Base-by-base conservation (phyloP, 345 rosid species). In the Eutrema japonicum region DNA sequence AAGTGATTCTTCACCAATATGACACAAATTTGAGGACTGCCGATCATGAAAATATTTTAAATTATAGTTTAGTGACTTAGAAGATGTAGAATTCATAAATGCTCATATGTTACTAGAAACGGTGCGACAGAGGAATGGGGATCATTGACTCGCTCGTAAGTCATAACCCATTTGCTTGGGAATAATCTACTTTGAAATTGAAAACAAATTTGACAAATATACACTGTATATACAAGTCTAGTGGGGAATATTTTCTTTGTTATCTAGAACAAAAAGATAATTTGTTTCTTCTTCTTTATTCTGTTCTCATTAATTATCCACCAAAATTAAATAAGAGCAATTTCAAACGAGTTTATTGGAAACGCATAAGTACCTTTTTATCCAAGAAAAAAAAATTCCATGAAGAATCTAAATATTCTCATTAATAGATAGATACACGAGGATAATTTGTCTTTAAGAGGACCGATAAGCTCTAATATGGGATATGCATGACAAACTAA, bases 281-380 rank as follows among this genome's bases (percentile, higher is more conserved):
- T 33, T 56, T 69, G 56, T 57, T 69, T 45, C 7, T 42, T 68
- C 62, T 68, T 56, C 65, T 69, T 56, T 69, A 68, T 69, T 69
- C 65, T 35, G 16, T 58, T 48, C 50, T 48, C 41, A 11, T 51
- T 38, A 38, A 58, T 58, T 13, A 18, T 37, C 27, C 42, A 32
- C 64, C 22, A 56, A 41, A 5, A 11, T 22, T 8, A 12, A 13
- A 16, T 22, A 70, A 57, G 37, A 45, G n/a, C 45, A 3, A 29
- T 11, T 5, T 33, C 38, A 68, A 43, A 55, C 45, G 45, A 43
- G 12, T 67, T 30, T 53, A 6, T 40, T 66, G 40, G 27, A 66
- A 66, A 66, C 30, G 32, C 43, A 68, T 29, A 68, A 54, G 14
- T 67, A 10, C 4, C 11, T n/a, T 26, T 43, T 69, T 46, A 41